Evolutionary conservation across 2,329 filamentous ascomycete genomes (phyloP), one percentile per base, ranked within the genome.

Genomic region (Endothia cerciana): DNA sequence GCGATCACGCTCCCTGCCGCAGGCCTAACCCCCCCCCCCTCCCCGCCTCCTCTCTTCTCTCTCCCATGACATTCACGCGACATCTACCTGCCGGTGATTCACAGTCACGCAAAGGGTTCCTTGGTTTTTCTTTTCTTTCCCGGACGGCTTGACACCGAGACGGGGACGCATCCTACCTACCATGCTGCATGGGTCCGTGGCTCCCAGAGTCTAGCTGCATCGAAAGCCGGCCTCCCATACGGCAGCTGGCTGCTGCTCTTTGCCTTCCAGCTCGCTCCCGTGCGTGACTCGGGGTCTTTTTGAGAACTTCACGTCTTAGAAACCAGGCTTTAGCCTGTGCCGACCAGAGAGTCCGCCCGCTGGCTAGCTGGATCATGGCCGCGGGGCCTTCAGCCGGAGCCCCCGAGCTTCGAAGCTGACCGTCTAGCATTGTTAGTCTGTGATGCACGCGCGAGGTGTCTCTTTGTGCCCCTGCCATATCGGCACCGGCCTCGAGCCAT

Each of bases 401-500:
- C 17, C n/a, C 30, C n/a, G 22, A 4, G 19, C 30, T 33, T 41
- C n/a, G 22, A 58, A 10, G 22, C 15, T 25, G 22, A 15, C 22
- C 22, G 28, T 17, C 33, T 28, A 30, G 47, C 47, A 51, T 28
- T 15, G 25, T 51, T 51, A 30, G 25, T 51, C 47, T 51, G 47
- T 28, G 47, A 51, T 30, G 47, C 47, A 15, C 7, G 47, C 47
- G 17, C 47, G 13, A 51, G 22, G 25, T 51, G 2, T 17, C 36
- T 40, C 36, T 13, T 19, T 25, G 22, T 41, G 56, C 38, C 8
- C 5, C 22, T 25, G 13, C 10, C 11, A 22, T 17, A n/a, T 58
- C 38, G 56, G 36, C 38, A n/a, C 38, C 2, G 38, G 56, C 22
- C 55, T 58, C 56, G 38, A 41, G 36, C 56, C n/a, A 41, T n/a